phyloP scores from a whole-genome alignment of 148 eudicot genomes.

The Fallopia convolvulus region DNA sequence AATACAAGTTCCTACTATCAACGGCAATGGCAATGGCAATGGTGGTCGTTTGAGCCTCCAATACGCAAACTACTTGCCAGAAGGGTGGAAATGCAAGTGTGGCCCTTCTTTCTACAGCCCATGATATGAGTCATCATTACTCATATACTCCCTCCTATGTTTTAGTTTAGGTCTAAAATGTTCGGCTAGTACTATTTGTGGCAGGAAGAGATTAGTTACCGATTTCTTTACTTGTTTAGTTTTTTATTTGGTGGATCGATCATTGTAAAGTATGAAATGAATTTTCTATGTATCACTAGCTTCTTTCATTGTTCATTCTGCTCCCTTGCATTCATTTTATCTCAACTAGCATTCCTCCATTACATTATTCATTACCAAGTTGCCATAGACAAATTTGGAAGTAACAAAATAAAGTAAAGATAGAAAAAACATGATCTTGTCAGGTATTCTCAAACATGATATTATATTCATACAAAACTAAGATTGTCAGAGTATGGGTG shows the following conservation, averaged over 20 bases:
- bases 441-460: too few species aligned
- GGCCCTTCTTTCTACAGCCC: slow-evolving; percentile 70
- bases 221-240: neutral
- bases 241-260: neutral
- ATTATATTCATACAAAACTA: too few species aligned
- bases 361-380: neutral
- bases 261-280: neutral
- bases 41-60: slow-evolving; percentile 32
- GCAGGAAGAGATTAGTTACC: neutral
- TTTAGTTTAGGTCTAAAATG: neutral
- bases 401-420: too few species aligned
- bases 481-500: too few species aligned
- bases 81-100: slow-evolving; percentile 96
- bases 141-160: too few species aligned
- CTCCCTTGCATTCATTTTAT: neutral
- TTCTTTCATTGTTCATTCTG: neutral
- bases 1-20: slow-evolving; percentile 69
- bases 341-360: neutral
- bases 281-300: neutral
- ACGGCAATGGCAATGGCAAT: slow-evolving; percentile 14
- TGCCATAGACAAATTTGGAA: too few species aligned
- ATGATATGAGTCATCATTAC: neutral
- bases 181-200: neutral
- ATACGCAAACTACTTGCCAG: slow-evolving; percentile 78
- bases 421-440: too few species aligned